Evolutionary conservation across 2,329 filamentous ascomycete species (phyloP), one percentile per base, ranked within the genome.

Genomic region (Cladosporium austrohemisphaericum): DNA sequence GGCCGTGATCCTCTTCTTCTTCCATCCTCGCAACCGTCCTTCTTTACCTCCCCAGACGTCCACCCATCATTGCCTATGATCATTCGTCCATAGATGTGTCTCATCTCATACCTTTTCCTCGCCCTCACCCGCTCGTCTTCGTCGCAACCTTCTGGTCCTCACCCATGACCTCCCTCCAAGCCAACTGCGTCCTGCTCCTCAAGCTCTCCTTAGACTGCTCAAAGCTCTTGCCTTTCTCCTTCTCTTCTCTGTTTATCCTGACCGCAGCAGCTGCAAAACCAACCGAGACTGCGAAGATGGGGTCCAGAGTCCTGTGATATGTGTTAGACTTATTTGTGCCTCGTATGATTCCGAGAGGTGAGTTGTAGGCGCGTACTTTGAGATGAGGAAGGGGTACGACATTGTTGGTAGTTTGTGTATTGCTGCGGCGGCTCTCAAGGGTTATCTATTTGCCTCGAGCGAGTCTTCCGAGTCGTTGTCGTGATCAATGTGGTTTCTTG

Each of bases 251-350:
- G 38, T 69, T 64, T 52, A 71, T 66, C 19, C 68, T 61, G 10
- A 68, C 59, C 1, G 56, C 60, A 11, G 73, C 73, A 6, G 74
- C 74, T 0, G 67, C 64, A 44, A 70, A 55, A 41, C 74, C 74
- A 48, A 76, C 71, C n/a, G 65, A 65, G 44, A 75, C 57, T 25
- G 74, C 73, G 60, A 76, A 77, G 47, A 76, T 49, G 29, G 74
- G 74, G 50, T 77, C 74, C 46, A 76, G 66, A 38, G 64, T 58
- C 60, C 73, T 76, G 49, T 20, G 41, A 35, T 20, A 13, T 22
- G 26, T 14, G 25, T 50, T 20, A 51, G 47, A n/a, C 23, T 35
- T 13, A 32, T 14, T 28, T n/a, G n/a, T n/a, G n/a, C n/a, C n/a
- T n/a, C n/a, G n/a, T n/a, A n/a, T n/a, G n/a, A n/a, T n/a, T n/a